Evolutionary conservation across 2,329 filamentous ascomycete species (phyloP), one percentile per base, ranked within the genome.

Genomic region (Talaromyces atroroseus): DNA sequence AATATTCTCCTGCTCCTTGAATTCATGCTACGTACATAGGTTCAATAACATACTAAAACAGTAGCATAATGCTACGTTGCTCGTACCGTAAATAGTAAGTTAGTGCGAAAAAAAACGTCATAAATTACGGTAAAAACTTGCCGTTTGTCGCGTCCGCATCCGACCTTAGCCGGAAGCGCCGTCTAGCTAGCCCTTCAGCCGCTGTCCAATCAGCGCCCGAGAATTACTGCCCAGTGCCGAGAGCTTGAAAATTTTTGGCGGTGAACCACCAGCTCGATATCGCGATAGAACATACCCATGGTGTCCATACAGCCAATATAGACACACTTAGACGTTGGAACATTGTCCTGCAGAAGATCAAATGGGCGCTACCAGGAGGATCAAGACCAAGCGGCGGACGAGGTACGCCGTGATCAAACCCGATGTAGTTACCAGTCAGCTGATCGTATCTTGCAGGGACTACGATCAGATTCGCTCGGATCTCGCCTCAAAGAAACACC

Each of bases 381-480:
- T 83, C 56, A 92, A 92, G 75, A 92, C 87, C 3, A 83, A 89
- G 72, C 82, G 87, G 61, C 83, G 85, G 67, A 84, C 81, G 20
- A 84, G 86, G 86, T 87, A 74, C 57, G 72, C 16, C n/a, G 21
- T 10, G 20, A 29, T 16, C 26, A 29, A 7, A 44, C 20, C 16
- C 36, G n/a, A n/a, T 26, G 16, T 11, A 14, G 10, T 2, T 5
- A 10, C 8, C 2, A n/a, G 18, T 23, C 4, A 32, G 46, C 47
- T 53, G 34, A 57, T 32, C 14, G 5, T 40, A 73, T 68, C 75
- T 61, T 76, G 66, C 67, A 94, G 94, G 73, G 92, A 95, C 73
- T 80, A 96, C 67, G 94, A 99, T 74, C 92, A 97, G 76, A 85
- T 97, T 73, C 85, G 92, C 68, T 84, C 85, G 62, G 94, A 99